Conservation (phyloP, 2,329 filamentous ascomycete species). For the Gremmenia infestans region DNA sequence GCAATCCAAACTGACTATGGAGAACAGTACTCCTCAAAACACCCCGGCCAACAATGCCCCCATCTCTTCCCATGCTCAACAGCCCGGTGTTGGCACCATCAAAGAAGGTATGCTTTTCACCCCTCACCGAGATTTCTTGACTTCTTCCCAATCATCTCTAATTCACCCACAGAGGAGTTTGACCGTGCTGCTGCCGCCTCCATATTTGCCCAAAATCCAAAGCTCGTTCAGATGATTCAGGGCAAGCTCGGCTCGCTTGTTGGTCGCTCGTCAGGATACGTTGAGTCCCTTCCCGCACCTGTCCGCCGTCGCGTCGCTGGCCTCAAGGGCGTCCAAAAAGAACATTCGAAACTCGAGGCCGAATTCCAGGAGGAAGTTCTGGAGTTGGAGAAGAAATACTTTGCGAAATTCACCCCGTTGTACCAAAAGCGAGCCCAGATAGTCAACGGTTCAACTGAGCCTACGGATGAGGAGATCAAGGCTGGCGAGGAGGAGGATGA, state of each 20-base stretch:
- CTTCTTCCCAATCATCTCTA: slow-evolving; percentile 20
- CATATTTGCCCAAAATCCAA: slow-evolving; percentile 92
- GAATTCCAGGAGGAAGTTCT: slow-evolving; percentile 98
- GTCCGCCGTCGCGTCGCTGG: slow-evolving; percentile 93
- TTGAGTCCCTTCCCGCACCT: slow-evolving; percentile 85
- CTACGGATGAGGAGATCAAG: slow-evolving; percentile 80
- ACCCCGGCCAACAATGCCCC: slow-evolving; percentile 93
- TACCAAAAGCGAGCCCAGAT: slow-evolving; percentile 94
- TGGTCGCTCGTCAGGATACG: slow-evolving; percentile 92
- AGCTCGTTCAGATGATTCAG: slow-evolving; percentile 95
- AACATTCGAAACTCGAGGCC: slow-evolving; percentile 96
- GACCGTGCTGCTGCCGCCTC: slow-evolving; percentile 83
- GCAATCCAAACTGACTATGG: slow-evolving; percentile 16
- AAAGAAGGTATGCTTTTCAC: slow-evolving; percentile 74
- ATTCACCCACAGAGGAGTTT: slow-evolving; percentile 66
- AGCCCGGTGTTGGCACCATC: slow-evolving; percentile 90
- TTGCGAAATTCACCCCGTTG: slow-evolving; percentile 94
- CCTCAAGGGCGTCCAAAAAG: slow-evolving; percentile 96
- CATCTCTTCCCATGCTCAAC: slow-evolving; percentile 95
- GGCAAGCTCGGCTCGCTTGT: slow-evolving; percentile 90
- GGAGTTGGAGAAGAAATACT: slow-evolving; percentile 98
- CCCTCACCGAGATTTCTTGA: slow-evolving; percentile 26
- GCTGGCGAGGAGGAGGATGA: slow-evolving; percentile 77
- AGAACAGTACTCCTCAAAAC: slow-evolving; percentile 88
- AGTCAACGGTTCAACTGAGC: slow-evolving; percentile 81